Evolutionary conservation across 169 alveolate genomes (phyloP), one percentile per base, ranked within the genome.

Genomic region (Plasmodium reichenowi): DNA sequence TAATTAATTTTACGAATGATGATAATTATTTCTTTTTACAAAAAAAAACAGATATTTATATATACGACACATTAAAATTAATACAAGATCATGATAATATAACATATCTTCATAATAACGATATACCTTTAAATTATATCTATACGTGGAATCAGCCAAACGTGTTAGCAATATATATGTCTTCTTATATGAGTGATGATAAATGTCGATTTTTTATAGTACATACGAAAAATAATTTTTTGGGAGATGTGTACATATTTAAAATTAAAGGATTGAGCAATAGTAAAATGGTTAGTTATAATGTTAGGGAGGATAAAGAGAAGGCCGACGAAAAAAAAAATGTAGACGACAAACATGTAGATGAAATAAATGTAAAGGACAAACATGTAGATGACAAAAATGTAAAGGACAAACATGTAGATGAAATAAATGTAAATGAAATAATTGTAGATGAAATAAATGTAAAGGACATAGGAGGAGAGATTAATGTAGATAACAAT

Each of bases 141-240:
- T 68, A 54, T 47, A 52, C 83, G 13, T 80, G 90, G 90, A 56
- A 68, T 38, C 90, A 80, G 1, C 90, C 80, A 4, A 80, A 80
- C 43, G 83, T 80, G 8, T 32, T 80, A 38, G 71, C 83, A 13
- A 80, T 80, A 15, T 80, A 67, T 67, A 3, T 68, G 22, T 80
- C 90, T 0, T 47, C 78, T 4, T 80, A 80, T 22, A 62, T 80
- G 22, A 67, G 54, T 67, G 73, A 66, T 3, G 26, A 68, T n/a
- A 3, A 68, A 52, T 29, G 45, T n/a, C 50, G 78, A 15, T 80
- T 15, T 60, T 80, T 80, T 59, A 54, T 80, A 9, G 78, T 67
- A 3, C 83, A 80, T 22, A 80, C 90, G 47, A 80, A 80, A 68
- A 52, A 67, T 80, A 80, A 80, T 58, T 80, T 80, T 15, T 0